Base-by-base conservation (phyloP, 768 basidiomycete genomes). In the Suillus fuscotomentosus region DNA sequence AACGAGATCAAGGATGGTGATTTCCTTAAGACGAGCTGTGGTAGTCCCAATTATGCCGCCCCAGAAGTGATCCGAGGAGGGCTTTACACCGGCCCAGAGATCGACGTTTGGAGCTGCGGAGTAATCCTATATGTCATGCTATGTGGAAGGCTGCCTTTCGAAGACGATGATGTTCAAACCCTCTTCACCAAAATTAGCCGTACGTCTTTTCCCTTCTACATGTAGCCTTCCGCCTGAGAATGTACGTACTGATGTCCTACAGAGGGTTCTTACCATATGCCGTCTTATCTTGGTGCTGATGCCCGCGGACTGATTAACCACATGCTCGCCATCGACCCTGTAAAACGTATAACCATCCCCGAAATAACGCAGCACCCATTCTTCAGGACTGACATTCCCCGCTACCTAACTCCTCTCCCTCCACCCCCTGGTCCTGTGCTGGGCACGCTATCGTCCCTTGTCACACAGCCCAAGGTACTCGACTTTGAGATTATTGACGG, bases 121-220 rank as follows among this genome's bases (percentile, higher is more conserved):
- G 97, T 99, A n/a, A 99, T 99, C 69, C 85, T 99, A 60, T 98
- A 96, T 78, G 97, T 99, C 63, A 95, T 99, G 90, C 84, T 99
- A 5, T 96, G 93, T 72, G 97, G 97, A 5, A 82, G 92, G 55
- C 84, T 99, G 38, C 97, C 97, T 1, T 99, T 99, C 73, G 97
- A 99, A 78, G 96, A 99, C 77, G 95, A 97, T 53, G 92, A 97
- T 72, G 95, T 99, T 48, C 93, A 95, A 57, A 83, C 86, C 0
- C 78, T 99, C 13, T 99, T 99, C 80, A 89, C 91, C 63, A 98
- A 98, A 80, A 99, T 99, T 70, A 91, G 90, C 66, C 89, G 94
- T 90, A 70, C 72, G 88, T 80, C 48, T 43, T 59, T 56, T 34
- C 43, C 36, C 38, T 43, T 9, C 31, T 43, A 39, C 38, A 45